Percentiles rank a stretch among this genome's conserved stretches.
These are phyloP conservation scores for Pseudogymnoascus sp. DNA, from an alignment of 2,329 filamentous ascomycete genomes.

Conservation along the genomic window DNA sequence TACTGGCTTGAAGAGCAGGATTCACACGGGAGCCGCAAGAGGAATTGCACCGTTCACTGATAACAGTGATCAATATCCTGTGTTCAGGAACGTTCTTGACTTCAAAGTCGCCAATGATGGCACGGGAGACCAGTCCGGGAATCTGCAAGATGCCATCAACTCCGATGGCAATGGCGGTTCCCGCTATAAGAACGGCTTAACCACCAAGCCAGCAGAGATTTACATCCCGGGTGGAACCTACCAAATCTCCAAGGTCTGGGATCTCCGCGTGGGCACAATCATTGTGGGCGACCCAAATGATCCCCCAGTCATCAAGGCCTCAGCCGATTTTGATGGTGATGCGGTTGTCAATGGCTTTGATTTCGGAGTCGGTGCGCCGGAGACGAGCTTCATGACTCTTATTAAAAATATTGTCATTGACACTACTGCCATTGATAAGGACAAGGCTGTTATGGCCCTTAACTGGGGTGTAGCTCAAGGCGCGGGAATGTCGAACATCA, in stretches of 20 bases:
- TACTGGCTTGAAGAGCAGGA: slow-evolving; percentile 4
- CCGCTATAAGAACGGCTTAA: neutral
- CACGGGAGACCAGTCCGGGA: neutral
- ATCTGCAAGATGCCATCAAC: neutral
- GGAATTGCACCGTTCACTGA: neutral
- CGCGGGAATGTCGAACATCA: slow-evolving; percentile 31
- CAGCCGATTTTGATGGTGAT: slow-evolving; percentile 17
- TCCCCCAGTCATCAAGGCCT: slow-evolving; percentile 23
- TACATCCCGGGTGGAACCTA: slow-evolving; percentile 8
- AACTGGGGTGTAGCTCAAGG: slow-evolving; percentile 33
- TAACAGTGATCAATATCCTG: neutral
- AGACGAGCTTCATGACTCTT: slow-evolving; percentile 30
- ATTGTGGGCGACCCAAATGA: slow-evolving; percentile 31
- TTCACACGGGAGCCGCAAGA: neutral
- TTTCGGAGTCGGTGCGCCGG: slow-evolving; percentile 18
- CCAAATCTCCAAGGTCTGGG: neutral
- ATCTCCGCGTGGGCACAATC: slow-evolving; percentile 24
- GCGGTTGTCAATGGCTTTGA: slow-evolving; percentile 26
- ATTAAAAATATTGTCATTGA: slow-evolving; percentile 33
- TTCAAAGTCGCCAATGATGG: slow-evolving; percentile 2
- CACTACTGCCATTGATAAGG: slow-evolving; percentile 24
- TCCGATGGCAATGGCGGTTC: neutral
- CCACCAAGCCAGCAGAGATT: neutral
- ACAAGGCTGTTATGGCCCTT: slow-evolving; percentile 26
- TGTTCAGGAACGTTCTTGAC: neutral